Evolutionary conservation across 2,329 filamentous ascomycete genomes (phyloP).

Genomic region (Ascocoryne sarcoides): DNA sequence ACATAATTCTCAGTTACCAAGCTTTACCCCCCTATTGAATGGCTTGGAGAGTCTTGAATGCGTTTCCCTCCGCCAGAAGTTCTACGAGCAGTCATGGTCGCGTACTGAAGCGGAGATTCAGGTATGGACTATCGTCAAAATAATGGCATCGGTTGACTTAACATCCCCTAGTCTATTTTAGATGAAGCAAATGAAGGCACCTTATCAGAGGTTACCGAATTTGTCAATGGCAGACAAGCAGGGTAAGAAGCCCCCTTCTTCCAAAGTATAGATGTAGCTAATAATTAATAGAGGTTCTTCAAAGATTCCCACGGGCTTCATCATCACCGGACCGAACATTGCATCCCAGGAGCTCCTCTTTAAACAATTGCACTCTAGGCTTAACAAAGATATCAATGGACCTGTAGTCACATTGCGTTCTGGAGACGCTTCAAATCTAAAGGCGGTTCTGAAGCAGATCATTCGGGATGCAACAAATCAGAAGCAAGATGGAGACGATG

Average conservation of each 20-base stretch:
- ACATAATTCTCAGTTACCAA: slow-evolving; percentile 2
- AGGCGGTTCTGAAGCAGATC: slow-evolving; percentile 62
- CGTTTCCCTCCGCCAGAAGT: slow-evolving; percentile 44
- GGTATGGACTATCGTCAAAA: slow-evolving; percentile 29
- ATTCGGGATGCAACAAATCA: slow-evolving; percentile 56
- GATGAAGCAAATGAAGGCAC: slow-evolving; percentile 53
- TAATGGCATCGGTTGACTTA: slow-evolving; percentile 28
- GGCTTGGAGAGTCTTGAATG: slow-evolving; percentile 43
- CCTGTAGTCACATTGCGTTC: slow-evolving; percentile 61
- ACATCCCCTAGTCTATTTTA: slow-evolving; percentile 40
- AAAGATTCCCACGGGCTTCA: slow-evolving; percentile 53
- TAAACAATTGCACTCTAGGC: slow-evolving; percentile 53
- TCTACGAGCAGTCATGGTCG: slow-evolving; percentile 57
- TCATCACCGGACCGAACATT: slow-evolving; percentile 71
- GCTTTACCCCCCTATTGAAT: slow-evolving; percentile 45
- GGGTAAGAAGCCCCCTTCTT: slow-evolving; percentile 15
- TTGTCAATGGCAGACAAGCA: slow-evolving; percentile 35
- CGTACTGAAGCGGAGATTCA: slow-evolving; percentile 55
- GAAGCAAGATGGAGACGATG: slow-evolving; percentile 40
- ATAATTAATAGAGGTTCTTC: background rate
- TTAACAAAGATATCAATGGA: slow-evolving; percentile 39
- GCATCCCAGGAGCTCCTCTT: slow-evolving; percentile 69
- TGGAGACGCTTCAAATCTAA: slow-evolving; percentile 64
- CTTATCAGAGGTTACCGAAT: slow-evolving; percentile 47
- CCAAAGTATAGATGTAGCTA: too few species aligned